Base-by-base conservation (phyloP, 179 eudicot genomes). In the Nepenthes alata region DNA sequence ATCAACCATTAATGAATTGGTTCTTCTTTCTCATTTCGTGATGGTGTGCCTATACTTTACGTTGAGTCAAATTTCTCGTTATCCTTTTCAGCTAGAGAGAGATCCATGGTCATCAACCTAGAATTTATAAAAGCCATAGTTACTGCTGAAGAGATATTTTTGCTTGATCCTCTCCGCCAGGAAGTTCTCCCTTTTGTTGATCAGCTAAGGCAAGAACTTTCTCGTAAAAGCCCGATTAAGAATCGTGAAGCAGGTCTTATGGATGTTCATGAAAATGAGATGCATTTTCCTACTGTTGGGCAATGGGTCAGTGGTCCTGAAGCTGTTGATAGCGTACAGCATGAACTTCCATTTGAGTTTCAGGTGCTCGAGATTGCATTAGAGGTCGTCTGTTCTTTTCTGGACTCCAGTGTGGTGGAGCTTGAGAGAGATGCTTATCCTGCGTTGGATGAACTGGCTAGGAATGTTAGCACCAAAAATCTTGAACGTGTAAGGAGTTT, bases 171-270 rank as follows among this genome's bases (percentile, higher is more conserved):
- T 83, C 81, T 93, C 49, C 79, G 95, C 39, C 96, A 89, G 70
- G 96, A 93, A 78, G 98, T 86, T 79, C 93, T 93, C 67, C 96
- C 96, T 10, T 93, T 93, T 69, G 95, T 93, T 25, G 98, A 93
- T 71, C 98, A 89, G 74, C 87, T 93, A 64, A 81, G 89, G 73
- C 85, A 67, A 52, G 95, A 84, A 61, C 89, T 93, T 74, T 70
- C 79, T 58, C 81, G 60, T 25, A 86, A 70, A 75, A 71, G 52
- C 61, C 63, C 71, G 9, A 57, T 55, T 44, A 70, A 35, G 53
- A 56, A 51, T 62, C 38, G 68, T 69, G 83, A 68, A 60, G 67
- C 68, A 48, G 77, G 70, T 65, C 80, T 57, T 37, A 52, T 47
- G 5, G 70, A 74, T 67, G 64, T 53, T 58, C 76, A 70, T 55